phyloP scores from a whole-genome alignment of 2,329 filamentous ascomycete genomes.

The Neonectria punicea region DNA sequence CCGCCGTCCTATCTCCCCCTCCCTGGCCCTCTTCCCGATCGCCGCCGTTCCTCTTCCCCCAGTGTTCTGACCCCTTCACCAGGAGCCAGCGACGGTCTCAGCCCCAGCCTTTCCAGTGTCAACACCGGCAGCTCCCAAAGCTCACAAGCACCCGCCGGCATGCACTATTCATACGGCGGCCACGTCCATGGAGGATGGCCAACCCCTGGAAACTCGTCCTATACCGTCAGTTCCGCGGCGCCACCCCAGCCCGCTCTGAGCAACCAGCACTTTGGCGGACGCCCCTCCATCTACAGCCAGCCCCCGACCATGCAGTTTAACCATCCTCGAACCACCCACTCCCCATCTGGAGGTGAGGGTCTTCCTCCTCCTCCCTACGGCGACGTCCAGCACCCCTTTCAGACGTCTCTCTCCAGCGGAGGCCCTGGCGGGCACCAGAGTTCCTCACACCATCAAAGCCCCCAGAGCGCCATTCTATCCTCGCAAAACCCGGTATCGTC shows the following conservation, averaged over 20 bases:
- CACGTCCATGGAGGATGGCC: constrained; percentile 70
- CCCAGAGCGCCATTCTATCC: constrained; percentile 40
- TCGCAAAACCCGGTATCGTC: constrained; percentile 46
- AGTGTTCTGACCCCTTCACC: constrained; percentile 50
- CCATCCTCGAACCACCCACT: constrained; percentile 49
- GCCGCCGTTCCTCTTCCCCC: constrained; percentile 43
- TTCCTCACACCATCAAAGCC: constrained; percentile 45
- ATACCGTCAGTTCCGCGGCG: constrained; percentile 63
- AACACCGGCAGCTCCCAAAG: constrained; percentile 68
- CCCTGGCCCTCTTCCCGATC: constrained; percentile 42
- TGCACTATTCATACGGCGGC: constrained; percentile 60
- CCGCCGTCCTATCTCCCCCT: constrained; percentile 39
- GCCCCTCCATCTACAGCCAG: constrained; percentile 54
- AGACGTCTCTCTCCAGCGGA: constrained; percentile 62
- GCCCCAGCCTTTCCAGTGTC: constrained; percentile 69
- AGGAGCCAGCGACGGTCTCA: constrained; percentile 70
- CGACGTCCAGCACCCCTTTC: constrained; percentile 72
- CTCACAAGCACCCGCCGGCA: constrained; percentile 62
- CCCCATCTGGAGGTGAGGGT: constrained; percentile 68
- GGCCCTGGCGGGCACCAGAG: constrained; percentile 55
- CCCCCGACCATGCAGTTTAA: constrained; percentile 60
- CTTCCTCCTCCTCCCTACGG: constrained; percentile 76
- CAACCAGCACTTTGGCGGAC: constrained; percentile 43
- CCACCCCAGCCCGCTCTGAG: constrained; percentile 44
- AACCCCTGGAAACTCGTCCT: constrained; percentile 59